A percentile compares a stretch with the other conserved stretches of the same genome.
These are phyloP conservation scores for Rhamnella rubrinervis DNA, from an alignment of 331 rosid species.

Conservation along the genomic window DNA sequence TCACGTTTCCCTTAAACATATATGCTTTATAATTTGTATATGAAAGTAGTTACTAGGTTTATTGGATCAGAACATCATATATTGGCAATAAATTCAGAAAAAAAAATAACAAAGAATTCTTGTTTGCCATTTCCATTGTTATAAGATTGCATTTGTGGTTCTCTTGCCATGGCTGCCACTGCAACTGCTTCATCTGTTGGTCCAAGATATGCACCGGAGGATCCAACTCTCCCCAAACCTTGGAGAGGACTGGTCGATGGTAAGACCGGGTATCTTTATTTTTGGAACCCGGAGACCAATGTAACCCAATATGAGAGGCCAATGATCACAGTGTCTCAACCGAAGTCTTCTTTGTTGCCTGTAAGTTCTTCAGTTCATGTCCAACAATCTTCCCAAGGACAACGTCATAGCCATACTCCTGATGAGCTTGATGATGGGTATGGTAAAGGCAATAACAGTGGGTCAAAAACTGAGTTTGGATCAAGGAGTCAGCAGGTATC, in stretches of 20 bases:
- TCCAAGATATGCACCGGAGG: slow-evolving; percentile 93
- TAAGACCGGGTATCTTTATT: slow-evolving; percentile 95
- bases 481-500: slow-evolving; percentile 55
- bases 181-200: slow-evolving; percentile 64
- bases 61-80: not conserved
- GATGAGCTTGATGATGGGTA: slow-evolving; percentile 54
- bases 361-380: slow-evolving; percentile 77
- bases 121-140: slow-evolving; percentile 3
- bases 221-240: slow-evolving; percentile 94
- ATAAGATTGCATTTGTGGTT: slow-evolving; percentile 28
- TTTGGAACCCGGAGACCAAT: slow-evolving; percentile 98
- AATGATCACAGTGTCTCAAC: slow-evolving; percentile 36
- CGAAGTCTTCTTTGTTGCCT: slow-evolving; percentile 54
- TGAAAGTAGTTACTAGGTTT: not conserved
- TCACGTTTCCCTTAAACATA: too few species aligned
- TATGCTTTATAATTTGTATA: too few species aligned
- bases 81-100: not conserved
- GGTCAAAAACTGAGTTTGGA: slow-evolving; percentile 51
- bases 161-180: slow-evolving; percentile 76
- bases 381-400: slow-evolving; percentile 66
- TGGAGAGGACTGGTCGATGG: slow-evolving; percentile 99
- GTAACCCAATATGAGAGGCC: slow-evolving; percentile 96
- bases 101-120: not conserved
- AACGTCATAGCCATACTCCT: slow-evolving; percentile 41
- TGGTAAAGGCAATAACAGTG: slow-evolving; percentile 57